These are phyloP conservation scores for Spathaspora sp. DNA, from an alignment of 1,139 yeast species.

Conservation along the genomic window DNA sequence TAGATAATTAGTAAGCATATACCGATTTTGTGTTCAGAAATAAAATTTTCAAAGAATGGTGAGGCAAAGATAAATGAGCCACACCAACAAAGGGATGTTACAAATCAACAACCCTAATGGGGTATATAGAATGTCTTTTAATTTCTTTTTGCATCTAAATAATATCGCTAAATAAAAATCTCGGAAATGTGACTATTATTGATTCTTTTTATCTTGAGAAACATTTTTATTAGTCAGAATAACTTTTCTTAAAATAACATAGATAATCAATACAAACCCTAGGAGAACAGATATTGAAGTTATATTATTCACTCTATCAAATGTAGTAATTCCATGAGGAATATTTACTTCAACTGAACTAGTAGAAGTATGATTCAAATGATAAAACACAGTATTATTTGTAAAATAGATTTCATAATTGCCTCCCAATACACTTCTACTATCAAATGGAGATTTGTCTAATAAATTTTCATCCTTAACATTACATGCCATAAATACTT, in stretches of 20 bases:
- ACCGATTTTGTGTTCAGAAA: slow-evolving; percentile 1
- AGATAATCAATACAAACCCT: slow-evolving; percentile 13
- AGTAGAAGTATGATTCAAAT: slow-evolving; percentile 16
- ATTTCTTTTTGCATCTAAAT: background rate
- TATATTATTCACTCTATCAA: slow-evolving; percentile 16
- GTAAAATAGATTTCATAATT: slow-evolving; percentile 40
- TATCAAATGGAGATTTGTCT: slow-evolving; percentile 39
- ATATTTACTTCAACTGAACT: slow-evolving; percentile 15
- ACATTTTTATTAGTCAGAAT: background rate
- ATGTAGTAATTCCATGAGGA: slow-evolving; percentile 22
- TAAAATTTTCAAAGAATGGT: background rate
- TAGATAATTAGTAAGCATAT: slow-evolving; percentile 2
- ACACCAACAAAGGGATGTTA: background rate
- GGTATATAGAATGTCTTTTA: background rate
- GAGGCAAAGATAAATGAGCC: background rate
- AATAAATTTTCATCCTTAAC: slow-evolving; percentile 28
- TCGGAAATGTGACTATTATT: slow-evolving; percentile 2
- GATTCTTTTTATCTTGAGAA: slow-evolving; percentile 3
- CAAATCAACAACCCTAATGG: too few relatives aligned
- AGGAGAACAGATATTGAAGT: slow-evolving; percentile 16
- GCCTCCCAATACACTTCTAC: slow-evolving; percentile 29
- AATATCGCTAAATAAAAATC: background rate
- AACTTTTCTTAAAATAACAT: slow-evolving; percentile 8
- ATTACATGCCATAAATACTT: slow-evolving; percentile 36
- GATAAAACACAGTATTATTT: slow-evolving; percentile 43